A percentile compares a stretch with the other conserved stretches of the same genome.
phyloP scores from a whole-genome alignment of 768 basidiomycete genomes.

The Psilocybe cyanescens region DNA sequence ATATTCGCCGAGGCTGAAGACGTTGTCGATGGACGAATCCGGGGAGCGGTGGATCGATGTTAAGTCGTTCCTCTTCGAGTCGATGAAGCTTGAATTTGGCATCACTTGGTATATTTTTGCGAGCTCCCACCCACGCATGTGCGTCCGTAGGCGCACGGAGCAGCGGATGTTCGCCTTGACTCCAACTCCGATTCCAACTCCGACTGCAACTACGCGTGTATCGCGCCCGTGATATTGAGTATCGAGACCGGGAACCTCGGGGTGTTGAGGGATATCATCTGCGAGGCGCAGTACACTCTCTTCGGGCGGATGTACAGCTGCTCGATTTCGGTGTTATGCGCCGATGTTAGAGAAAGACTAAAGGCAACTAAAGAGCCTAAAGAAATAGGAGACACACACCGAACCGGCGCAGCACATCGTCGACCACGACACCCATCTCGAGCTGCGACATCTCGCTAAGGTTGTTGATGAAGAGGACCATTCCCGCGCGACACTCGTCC shows the following conservation, averaged over 20 bases:
- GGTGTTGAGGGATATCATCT: conserved; percentile 65
- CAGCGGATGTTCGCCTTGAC: no score
- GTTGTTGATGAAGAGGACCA: conserved; percentile 57
- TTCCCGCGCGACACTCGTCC: conserved; percentile 34
- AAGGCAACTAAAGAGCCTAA: no score
- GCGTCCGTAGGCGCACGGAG: no score
- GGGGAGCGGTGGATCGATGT: no score
- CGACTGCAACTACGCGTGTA: not conserved
- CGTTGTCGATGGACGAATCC: no score
- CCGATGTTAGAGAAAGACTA: no score
- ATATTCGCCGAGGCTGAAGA: no score
- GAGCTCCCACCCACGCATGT: no score
- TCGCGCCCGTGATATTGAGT: conserved; percentile 45
- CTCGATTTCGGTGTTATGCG: not conserved
- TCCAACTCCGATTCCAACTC: no score
- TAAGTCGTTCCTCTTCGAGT: no score
- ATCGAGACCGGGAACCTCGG: conserved; percentile 60
- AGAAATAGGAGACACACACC: conserved; percentile 32
- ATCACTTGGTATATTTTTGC: no score
- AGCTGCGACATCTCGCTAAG: conserved; percentile 54
- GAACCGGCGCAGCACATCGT: conserved; percentile 44
- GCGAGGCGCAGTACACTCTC: conserved; percentile 51
- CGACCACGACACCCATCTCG: conserved; percentile 55
- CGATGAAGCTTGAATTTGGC: no score
- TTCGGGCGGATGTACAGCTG: conserved; percentile 38